These are phyloP conservation scores for Hymenotorrendiella dingleyae DNA, from an alignment of 2,329 filamentous ascomycete species.

Conservation along the genomic window DNA sequence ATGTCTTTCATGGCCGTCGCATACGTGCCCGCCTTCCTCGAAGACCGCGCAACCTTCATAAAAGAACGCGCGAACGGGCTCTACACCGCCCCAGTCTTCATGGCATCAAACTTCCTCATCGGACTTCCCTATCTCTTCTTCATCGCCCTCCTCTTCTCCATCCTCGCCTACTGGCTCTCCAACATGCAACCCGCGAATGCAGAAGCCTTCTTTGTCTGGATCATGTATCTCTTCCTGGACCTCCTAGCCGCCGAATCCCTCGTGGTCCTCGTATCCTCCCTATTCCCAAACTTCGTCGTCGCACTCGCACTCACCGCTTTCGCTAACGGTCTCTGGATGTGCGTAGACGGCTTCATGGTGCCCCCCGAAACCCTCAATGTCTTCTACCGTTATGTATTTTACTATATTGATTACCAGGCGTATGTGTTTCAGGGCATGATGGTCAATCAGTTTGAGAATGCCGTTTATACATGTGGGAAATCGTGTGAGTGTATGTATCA, in stretches of 20 bases:
- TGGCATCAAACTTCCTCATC: constrained; percentile 75
- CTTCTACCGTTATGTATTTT: constrained; percentile 83
- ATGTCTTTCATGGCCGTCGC: constrained; percentile 81
- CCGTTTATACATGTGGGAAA: constrained; percentile 54
- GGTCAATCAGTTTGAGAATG: constrained; percentile 73
- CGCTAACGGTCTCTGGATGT: constrained; percentile 87
- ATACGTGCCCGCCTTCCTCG: constrained; percentile 78
- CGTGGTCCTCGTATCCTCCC: constrained; percentile 66
- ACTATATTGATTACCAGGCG: constrained; percentile 81
- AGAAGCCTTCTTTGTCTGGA: constrained; percentile 66
- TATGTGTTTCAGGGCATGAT: constrained; percentile 93
- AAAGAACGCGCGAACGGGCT: constrained; percentile 80
- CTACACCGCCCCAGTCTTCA: constrained; percentile 67
- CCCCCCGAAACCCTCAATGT: constrained; percentile 65
- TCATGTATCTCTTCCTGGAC: constrained; percentile 82
- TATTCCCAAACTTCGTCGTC: constrained; percentile 77
- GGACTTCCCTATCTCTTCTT: constrained; percentile 76
- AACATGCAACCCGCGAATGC: constrained; percentile 66
- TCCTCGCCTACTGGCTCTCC: constrained; percentile 73
- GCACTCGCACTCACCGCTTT: constrained; percentile 75
- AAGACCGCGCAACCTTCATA: constrained; percentile 65
- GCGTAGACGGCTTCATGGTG: constrained; percentile 76
- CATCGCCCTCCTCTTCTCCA: constrained; percentile 69
- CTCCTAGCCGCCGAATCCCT: constrained; percentile 76
- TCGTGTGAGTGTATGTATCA: constrained; percentile 60